Evolutionary conservation across 2,329 filamentous ascomycete genomes (phyloP), one percentile per base, ranked within the genome.

Genomic region (Fusarium nanum): DNA sequence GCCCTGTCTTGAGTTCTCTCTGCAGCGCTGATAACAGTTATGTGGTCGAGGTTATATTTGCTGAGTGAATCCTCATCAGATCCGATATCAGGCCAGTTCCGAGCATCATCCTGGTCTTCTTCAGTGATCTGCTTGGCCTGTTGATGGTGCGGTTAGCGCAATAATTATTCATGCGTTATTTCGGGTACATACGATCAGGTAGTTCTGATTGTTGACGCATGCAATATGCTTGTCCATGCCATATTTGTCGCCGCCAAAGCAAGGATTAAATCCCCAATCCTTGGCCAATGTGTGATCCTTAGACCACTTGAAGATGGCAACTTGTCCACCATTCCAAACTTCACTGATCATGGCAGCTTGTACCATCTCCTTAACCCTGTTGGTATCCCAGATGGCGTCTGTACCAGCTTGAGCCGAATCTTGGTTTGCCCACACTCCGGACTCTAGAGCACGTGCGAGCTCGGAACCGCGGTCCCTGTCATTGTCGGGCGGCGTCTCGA

Each of bases 271-370:
- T 3, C 54, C 54, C 54, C 44, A 56, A 3, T 47, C 53, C 6
- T 56, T 56, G 11, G 54, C 54, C 14, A 49, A 22, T 5, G 23
- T 25, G 25, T 56, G 54, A 10, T 56, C 54, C 45, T 56, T 56
- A 14, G 44, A 41, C 54, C 54, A 49, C 8, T 56, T 56, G 20
- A 56, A 48, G 44, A 56, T 56, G 23, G 54, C 54, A 3, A 56
- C 54, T 25, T 30, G 13, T 41, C 34, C 44, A 2, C 14, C 16
- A 10, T 56, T 56, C 54, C 54, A 56, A 27, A 49, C 18, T n/a
- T 49, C 54, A 14, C 54, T 56, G 32, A 56, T 56, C 54, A 56
- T 56, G 11, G 54, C 44, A 18, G 23, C 44, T 10, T 49, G n/a
- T 2, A 56, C 8, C 54, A 56, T 56, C 4, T 16, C 8, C 8